phyloP scores from a whole-genome alignment of 192 early-diverging fungal species.

The Glomus cerebriforme region DNA sequence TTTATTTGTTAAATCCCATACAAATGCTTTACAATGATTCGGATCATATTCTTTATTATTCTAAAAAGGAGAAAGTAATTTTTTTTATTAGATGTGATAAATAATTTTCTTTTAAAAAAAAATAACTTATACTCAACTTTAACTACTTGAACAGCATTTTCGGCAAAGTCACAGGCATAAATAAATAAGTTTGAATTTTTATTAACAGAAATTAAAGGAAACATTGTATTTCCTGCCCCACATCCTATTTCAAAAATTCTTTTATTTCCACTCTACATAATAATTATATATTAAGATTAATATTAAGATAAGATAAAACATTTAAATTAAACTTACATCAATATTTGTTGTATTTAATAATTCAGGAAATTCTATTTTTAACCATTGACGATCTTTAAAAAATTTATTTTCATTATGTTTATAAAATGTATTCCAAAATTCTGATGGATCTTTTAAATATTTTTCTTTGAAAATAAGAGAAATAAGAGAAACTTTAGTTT shows the following conservation, averaged over 20 bases:
- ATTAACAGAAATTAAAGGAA: constrained; percentile 82
- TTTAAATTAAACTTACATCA: constrained; percentile 40
- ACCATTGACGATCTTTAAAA: constrained; percentile 98
- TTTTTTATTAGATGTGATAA: neutral
- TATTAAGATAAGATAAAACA: neutral
- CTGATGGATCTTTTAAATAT: constrained; percentile 52
- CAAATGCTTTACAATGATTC: constrained; percentile 80
- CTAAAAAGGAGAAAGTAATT: constrained; percentile 24
- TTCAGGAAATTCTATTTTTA: constrained; percentile 91
- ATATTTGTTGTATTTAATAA: constrained; percentile 58
- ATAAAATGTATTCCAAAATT: constrained; percentile 82
- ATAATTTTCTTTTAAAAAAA: neutral
- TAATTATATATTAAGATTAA: constrained; percentile 33
- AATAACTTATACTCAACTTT: constrained; percentile 59
- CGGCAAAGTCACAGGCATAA: constrained; percentile 93
- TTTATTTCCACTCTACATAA: constrained; percentile 48
- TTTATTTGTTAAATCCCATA: constrained; percentile 88
- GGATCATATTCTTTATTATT: constrained; percentile 69
- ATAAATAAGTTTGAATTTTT: constrained; percentile 78
- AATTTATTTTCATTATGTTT: constrained; percentile 85
- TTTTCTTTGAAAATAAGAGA: constrained; percentile 26
- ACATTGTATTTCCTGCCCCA: constrained; percentile 96
- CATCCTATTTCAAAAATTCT: constrained; percentile 93
- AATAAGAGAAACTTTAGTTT: neutral
- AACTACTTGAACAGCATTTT: constrained; percentile 90